Base-by-base conservation (phyloP, 208 protist genomes). In the Leishmania arabica region DNA sequence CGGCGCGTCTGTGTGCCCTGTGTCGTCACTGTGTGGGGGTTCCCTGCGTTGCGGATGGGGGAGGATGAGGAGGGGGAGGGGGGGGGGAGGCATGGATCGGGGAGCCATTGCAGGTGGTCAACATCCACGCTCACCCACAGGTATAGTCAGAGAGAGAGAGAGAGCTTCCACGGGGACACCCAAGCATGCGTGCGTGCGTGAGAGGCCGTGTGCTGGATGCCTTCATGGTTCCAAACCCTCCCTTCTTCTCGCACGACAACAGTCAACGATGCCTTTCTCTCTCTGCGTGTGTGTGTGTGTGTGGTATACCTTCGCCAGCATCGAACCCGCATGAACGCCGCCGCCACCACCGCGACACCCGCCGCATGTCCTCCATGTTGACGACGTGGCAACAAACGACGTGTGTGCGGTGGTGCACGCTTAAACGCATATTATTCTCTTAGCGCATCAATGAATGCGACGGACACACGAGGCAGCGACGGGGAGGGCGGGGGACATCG, bases 81-180 rank as follows among this genome's bases (percentile, higher is more conserved):
- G 24, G 71, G 47, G 24, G 47, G 3, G 34, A 42, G 15, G 19
- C n/a, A 45, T 9, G 70, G 2, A 56, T 53, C 53, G 19, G 49
- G n/a, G 13, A 11, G 47, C 70, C 7, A 49, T 9, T 51, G 11
- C 47, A 37, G 11, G 19, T n/a, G 37, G n/a, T 27, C 5, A 71
- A 69, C 65, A 69, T 24, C n/a, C 15, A 69, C 34, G 31, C 37
- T 68, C 62, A 69, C 65, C 76, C 74, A 78, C 66, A 87, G 21
- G 73, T 45, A 79, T 45, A 83, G 7, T 78, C 54, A 73, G 21
- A 15, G 37, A 4, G 40, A 72, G 68, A 11, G 19, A 54, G 11
- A 31, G 21, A 8, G 0, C 34, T 37, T 1, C 64, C 13, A 69
- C 64, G 13, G 31, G 3, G 31, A 47, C 40, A 31, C 68, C 11